Percentiles rank a stretch among this genome's conserved stretches.
Conservation (phyloP, 257 asterid genomes). For the Jacaranda copaia region DNA sequence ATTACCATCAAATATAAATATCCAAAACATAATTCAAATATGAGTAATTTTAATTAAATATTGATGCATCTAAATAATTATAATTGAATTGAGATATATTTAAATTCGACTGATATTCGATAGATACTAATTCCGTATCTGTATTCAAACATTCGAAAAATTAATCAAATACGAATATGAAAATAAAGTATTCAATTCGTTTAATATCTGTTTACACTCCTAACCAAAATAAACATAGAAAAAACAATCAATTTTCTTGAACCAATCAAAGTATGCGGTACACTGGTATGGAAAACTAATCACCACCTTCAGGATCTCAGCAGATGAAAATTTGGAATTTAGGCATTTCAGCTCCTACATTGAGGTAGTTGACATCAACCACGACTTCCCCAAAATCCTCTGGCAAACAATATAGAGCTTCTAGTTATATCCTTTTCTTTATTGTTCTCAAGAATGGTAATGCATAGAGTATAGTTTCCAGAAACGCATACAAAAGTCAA, state of each 20-base stretch:
- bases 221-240: neutral
- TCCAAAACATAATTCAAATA: too few species aligned
- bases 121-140: too few species aligned
- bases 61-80: too few species aligned
- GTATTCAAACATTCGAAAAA: too few species aligned
- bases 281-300: slow-evolving; percentile 18
- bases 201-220: too few species aligned
- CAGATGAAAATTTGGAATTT: slow-evolving; percentile 74
- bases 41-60: too few species aligned
- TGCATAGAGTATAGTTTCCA: slow-evolving; percentile 15
- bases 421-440: neutral
- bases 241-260: neutral
- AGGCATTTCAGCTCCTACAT: slow-evolving; percentile 65
- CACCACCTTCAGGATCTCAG: slow-evolving; percentile 52
- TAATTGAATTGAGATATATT: too few species aligned
- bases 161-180: too few species aligned
- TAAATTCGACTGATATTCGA: too few species aligned
- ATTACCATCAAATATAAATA: too few species aligned
- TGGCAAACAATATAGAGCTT: slow-evolving; percentile 38
- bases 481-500: slow-evolving; percentile 26
- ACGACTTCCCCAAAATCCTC: slow-evolving; percentile 89
- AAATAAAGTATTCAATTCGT: too few species aligned
- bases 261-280: too few species aligned
- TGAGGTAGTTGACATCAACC: slow-evolving; percentile 85
- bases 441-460: neutral